These are phyloP conservation scores for Sphagnurus paluster DNA, from an alignment of 1,284 basidiomycete genomes.

Conservation along the genomic window DNA sequence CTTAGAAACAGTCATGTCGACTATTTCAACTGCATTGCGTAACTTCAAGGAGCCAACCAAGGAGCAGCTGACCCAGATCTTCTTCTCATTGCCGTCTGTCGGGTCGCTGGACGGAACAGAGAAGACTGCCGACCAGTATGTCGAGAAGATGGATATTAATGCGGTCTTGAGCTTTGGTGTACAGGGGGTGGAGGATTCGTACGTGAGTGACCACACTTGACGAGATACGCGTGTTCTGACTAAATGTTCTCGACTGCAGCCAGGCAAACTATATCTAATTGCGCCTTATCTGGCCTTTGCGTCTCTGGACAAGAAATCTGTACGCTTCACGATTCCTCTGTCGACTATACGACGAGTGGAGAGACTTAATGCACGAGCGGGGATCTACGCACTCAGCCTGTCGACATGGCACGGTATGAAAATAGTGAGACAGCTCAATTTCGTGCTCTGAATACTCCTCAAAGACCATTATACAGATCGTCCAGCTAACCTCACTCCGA, in stretches of 20 bases:
- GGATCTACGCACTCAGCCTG: constrained; percentile 92
- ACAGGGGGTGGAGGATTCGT: constrained; percentile 86
- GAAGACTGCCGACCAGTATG: constrained; percentile 34
- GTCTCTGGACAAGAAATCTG: constrained; percentile 90
- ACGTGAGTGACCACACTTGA: constrained; percentile 60
- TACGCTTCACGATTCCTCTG: constrained; percentile 89
- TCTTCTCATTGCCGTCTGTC: constrained; percentile 76
- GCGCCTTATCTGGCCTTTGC: constrained; percentile 91
- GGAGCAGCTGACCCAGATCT: constrained; percentile 79
- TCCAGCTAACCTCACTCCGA: constrained; percentile 94
- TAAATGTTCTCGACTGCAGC: constrained; percentile 45
- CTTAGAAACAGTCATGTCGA: constrained; percentile 50
- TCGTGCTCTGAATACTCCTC: constrained; percentile 9
- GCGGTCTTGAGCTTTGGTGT: constrained; percentile 83
- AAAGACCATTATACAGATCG: constrained; percentile 56
- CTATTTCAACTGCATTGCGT: constrained; percentile 81
- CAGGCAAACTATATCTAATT: constrained; percentile 88
- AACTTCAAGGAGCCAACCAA: constrained; percentile 90
- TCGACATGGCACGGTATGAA: constrained; percentile 96
- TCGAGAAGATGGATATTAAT: constrained; percentile 87
- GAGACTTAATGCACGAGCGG: constrained; percentile 86
- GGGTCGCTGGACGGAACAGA: constrained; percentile 26
- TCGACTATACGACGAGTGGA: constrained; percentile 96
- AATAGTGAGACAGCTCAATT: constrained; percentile 63
- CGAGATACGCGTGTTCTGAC: constrained; percentile 4